Evolutionary conservation across 2,329 filamentous ascomycete genomes (phyloP).

Genomic region (Cladophialophora exuberans): DNA sequence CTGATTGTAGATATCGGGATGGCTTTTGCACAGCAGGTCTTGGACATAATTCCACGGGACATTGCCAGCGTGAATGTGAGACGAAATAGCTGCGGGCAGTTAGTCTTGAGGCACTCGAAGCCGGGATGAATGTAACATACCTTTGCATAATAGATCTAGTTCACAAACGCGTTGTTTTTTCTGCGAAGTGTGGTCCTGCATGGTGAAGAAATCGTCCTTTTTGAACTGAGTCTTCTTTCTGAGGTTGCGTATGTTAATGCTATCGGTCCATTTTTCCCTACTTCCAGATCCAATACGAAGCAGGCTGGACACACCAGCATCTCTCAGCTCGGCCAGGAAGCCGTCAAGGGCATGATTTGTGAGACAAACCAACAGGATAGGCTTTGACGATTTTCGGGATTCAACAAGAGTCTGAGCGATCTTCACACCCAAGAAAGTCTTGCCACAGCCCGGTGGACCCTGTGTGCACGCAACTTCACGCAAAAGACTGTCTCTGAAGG

Average conservation of each 20-base stretch:
- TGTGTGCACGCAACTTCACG: conserved; percentile 65
- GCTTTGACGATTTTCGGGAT: conserved; percentile 31
- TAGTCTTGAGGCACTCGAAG: neutral
- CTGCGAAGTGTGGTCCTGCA: neutral
- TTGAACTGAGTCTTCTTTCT: conserved; percentile 17
- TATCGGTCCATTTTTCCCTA: conserved; percentile 33
- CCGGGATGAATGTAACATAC: neutral
- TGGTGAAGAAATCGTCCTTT: conserved; percentile 8
- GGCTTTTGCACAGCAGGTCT: conserved; percentile 8
- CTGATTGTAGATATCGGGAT: conserved; percentile 25
- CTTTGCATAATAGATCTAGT: conserved; percentile 26
- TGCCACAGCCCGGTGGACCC: conserved; percentile 72
- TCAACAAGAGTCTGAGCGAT: conserved; percentile 42
- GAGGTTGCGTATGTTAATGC: conserved; percentile 25
- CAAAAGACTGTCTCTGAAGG: conserved; percentile 58
- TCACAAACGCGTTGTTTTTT: conserved; percentile 19
- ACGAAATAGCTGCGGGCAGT: conserved; percentile 14
- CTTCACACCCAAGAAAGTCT: conserved; percentile 63
- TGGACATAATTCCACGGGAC: conserved; percentile 25
- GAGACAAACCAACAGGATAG: conserved; percentile 38
- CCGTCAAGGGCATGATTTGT: conserved; percentile 41
- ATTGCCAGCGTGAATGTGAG: conserved; percentile 13
- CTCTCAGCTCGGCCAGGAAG: conserved; percentile 35
- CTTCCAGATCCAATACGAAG: conserved; percentile 37
- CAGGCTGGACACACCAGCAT: conserved; percentile 34